These are phyloP conservation scores for Diaporthe caulivora DNA, from an alignment of 2,329 filamentous ascomycete genomes.

Conservation along the genomic window DNA sequence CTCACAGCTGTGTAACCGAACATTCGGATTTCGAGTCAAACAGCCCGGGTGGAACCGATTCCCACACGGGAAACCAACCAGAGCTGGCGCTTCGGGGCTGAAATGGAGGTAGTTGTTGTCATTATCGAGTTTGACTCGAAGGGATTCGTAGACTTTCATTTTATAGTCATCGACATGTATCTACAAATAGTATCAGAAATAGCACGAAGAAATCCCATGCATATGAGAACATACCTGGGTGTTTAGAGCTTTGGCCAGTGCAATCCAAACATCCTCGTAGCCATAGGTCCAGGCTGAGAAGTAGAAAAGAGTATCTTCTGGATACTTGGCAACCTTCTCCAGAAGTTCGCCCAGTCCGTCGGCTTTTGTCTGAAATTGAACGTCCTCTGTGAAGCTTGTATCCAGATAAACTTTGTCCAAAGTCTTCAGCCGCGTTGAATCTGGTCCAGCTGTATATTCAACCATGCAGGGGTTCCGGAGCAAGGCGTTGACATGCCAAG, in stretches of 20 bases:
- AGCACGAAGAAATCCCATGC: not conserved
- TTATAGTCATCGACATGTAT: slow-evolving; percentile 90
- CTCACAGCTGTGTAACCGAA: slow-evolving; percentile 88
- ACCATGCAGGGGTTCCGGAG: slow-evolving; percentile 78
- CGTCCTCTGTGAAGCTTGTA: slow-evolving; percentile 75
- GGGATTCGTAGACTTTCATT: slow-evolving; percentile 76
- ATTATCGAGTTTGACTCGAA: slow-evolving; percentile 60
- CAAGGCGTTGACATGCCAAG: slow-evolving; percentile 85
- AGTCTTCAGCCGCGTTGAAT: slow-evolving; percentile 58
- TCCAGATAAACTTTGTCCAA: slow-evolving; percentile 91
- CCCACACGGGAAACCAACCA: slow-evolving; percentile 81
- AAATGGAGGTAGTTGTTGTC: slow-evolving; percentile 57
- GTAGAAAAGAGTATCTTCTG: slow-evolving; percentile 82
- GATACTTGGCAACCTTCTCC: slow-evolving; percentile 75
- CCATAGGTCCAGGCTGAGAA: slow-evolving; percentile 92
- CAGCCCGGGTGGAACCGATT: slow-evolving; percentile 79
- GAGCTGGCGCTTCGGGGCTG: slow-evolving; percentile 71
- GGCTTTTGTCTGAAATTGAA: slow-evolving; percentile 71
- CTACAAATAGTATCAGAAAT: slow-evolving; percentile 48
- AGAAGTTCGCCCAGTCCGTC: slow-evolving; percentile 83
- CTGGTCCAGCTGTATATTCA: slow-evolving; percentile 69
- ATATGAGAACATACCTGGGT: slow-evolving; percentile 62
- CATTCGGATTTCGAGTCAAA: slow-evolving; percentile 72
- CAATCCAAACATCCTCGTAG: slow-evolving; percentile 87
- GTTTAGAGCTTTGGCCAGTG: slow-evolving; percentile 77